Conservation (phyloP, 192 early-diverging fungal genomes). For the Endogone sp. region DNA sequence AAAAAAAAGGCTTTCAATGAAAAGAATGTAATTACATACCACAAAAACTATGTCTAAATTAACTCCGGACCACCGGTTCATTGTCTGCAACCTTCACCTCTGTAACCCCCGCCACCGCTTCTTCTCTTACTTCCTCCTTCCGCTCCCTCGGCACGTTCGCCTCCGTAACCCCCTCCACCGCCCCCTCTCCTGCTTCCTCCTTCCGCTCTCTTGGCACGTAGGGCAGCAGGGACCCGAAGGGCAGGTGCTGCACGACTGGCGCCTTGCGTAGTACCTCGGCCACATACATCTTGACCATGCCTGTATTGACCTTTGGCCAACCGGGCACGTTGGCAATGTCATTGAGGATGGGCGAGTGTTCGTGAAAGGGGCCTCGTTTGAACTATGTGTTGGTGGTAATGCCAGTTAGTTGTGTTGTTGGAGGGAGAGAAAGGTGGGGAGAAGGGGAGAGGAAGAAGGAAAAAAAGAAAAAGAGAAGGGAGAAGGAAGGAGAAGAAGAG, state of each 20-base stretch:
- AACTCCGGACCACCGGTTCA: too few species aligned
- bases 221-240: slow-evolving; percentile 79
- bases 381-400: slow-evolving; percentile 37
- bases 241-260: slow-evolving; percentile 95
- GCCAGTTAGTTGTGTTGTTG: not conserved
- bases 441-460: not conserved
- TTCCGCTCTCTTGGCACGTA: slow-evolving; percentile 18
- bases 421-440: not conserved
- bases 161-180: too few species aligned
- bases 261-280: slow-evolving; percentile 90
- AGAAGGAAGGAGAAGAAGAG: not conserved
- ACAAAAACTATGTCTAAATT: too few species aligned
- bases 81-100: too few species aligned
- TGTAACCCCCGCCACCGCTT: too few species aligned
- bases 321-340: slow-evolving; percentile 86
- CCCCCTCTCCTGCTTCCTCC: too few species aligned
- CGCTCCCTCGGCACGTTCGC: too few species aligned
- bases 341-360: slow-evolving; percentile 93
- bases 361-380: slow-evolving; percentile 56
- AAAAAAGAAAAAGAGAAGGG: slow-evolving; percentile 19
- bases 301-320: slow-evolving; percentile 89
- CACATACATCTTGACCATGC: slow-evolving; percentile 92
- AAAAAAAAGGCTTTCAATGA: too few species aligned
- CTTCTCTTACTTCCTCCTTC: too few species aligned
- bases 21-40: too few species aligned